Evolutionary conservation across 176 grass and related monocot species (phyloP), one percentile per base, ranked within the genome.

Genomic region (Zoysia pacifica): DNA sequence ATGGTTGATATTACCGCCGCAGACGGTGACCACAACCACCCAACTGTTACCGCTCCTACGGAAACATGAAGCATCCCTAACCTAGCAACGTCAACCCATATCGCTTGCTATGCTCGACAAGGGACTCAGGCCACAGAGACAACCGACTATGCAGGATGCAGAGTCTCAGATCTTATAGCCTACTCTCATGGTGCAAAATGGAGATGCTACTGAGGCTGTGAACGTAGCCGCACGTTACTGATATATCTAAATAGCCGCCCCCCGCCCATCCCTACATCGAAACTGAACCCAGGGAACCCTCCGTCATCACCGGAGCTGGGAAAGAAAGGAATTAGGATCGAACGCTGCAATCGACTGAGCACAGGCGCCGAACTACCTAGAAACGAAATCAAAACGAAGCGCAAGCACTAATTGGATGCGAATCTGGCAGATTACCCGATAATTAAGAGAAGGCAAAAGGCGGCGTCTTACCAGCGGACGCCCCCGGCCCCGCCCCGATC

Each of bases 401-500:
- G 36, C 36, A 0, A 10, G 43, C 2, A 62, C 37, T 15, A 68
- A 61, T 13, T 11, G 11, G 48, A 74, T 47, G 20, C 75, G 53
- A 74, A 83, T 75, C 81, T 45, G 52, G 40, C 38, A 41, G 8
- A 46, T 54, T n/a, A 46, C 53, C 16, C 5, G 49, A 73, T 39
- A 40, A 11, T 47, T 54, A 46, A 16, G 45, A 19, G 8, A 18
- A 5, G 20, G 2, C 0, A 38, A 14, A 7, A 15, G 16, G 2
- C 13, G 52, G 20, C 11, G 11, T 69, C 75, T 88, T 74, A 88
- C 81, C 75, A 1, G 74, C 1, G 41, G 69, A 16, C 46, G 2
- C 20, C 40, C 20, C 54, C 70, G 79, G 74, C 86, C 48, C 81
- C 46, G 2, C 20, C 40, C 20, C 54, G 76, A 84, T 79, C 86